Evolutionary conservation across 2,329 filamentous ascomycete species (phyloP).

Genomic region (Hypoxylon sp.): DNA sequence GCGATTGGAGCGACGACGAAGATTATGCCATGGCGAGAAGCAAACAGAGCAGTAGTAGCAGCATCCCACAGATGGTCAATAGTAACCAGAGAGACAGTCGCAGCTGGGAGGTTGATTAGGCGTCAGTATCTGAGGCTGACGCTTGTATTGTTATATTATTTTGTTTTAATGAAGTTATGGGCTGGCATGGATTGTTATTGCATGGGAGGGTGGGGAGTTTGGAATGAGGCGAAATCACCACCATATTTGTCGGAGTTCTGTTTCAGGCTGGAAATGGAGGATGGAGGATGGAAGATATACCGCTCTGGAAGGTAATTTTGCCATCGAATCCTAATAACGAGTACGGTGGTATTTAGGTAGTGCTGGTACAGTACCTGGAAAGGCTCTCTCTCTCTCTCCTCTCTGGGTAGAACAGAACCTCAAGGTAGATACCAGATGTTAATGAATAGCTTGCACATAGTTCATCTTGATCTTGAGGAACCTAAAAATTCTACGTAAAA

Average conservation of each 20-base stretch:
- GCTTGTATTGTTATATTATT: slow-evolving; percentile 31
- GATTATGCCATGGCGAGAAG: slow-evolving; percentile 48
- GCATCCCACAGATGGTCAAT: slow-evolving; percentile 24
- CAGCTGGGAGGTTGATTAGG: slow-evolving; percentile 55
- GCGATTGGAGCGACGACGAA: slow-evolving; percentile 68
- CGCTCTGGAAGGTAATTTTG: slow-evolving; percentile 2
- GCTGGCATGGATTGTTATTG: slow-evolving; percentile 28
- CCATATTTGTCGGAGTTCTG: slow-evolving; percentile 6
- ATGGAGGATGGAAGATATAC: slow-evolving; percentile 8
- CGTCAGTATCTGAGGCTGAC: not conserved
- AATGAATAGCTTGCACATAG: slow-evolving; percentile 8
- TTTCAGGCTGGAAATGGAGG: slow-evolving; percentile 14
- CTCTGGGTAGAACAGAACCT: slow-evolving; percentile 4
- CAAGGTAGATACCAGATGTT: slow-evolving; percentile 14
- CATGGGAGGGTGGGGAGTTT: slow-evolving; percentile 22
- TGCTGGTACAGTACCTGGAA: slow-evolving; percentile 20
- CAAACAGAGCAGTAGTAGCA: slow-evolving; percentile 41
- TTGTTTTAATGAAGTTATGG: slow-evolving; percentile 34
- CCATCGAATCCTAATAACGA: slow-evolving; percentile 13
- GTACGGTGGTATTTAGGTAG: slow-evolving; percentile 8
- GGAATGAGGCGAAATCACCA: slow-evolving; percentile 19
- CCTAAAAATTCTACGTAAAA: not conserved
- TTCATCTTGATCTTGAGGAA: not conserved
- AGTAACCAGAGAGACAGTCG: slow-evolving; percentile 44
- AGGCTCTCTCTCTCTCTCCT: slow-evolving; percentile 12